phyloP scores from a whole-genome alignment of 176 grass and related monocot genomes.

The Cenchrus fungigraminus region DNA sequence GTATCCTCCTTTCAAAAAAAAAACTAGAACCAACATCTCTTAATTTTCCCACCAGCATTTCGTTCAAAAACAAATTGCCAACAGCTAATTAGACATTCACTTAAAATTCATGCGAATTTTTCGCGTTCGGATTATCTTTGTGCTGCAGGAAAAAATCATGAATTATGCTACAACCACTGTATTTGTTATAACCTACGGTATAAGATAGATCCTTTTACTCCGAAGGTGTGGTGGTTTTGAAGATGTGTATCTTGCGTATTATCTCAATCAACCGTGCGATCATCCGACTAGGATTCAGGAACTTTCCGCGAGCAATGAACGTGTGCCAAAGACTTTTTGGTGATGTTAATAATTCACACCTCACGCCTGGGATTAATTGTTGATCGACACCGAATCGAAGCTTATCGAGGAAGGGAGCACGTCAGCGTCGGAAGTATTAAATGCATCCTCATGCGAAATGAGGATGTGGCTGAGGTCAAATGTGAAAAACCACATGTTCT shows the following conservation, averaged over 20 bases:
- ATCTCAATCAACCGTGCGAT: not conserved
- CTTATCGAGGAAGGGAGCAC: not conserved
- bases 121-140: too few species aligned
- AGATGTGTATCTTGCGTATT: not conserved
- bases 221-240: not conserved
- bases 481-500: not conserved
- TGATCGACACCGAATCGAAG: not conserved
- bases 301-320: not conserved
- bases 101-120: too few species aligned
- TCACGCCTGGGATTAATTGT: not conserved
- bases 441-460: not conserved
- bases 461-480: not conserved
- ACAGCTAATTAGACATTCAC: too few species aligned
- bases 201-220: too few species aligned
- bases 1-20: too few species aligned
- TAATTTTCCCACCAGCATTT: too few species aligned
- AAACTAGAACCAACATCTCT: too few species aligned
- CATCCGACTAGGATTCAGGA: not conserved
- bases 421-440: not conserved
- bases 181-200: too few species aligned
- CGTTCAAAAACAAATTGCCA: too few species aligned
- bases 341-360: not conserved
- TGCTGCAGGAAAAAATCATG: too few species aligned
- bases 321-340: not conserved
- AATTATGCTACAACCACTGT: too few species aligned